Conservation (phyloP, 2,329 filamentous ascomycete species). For the Didymella pinodella region DNA sequence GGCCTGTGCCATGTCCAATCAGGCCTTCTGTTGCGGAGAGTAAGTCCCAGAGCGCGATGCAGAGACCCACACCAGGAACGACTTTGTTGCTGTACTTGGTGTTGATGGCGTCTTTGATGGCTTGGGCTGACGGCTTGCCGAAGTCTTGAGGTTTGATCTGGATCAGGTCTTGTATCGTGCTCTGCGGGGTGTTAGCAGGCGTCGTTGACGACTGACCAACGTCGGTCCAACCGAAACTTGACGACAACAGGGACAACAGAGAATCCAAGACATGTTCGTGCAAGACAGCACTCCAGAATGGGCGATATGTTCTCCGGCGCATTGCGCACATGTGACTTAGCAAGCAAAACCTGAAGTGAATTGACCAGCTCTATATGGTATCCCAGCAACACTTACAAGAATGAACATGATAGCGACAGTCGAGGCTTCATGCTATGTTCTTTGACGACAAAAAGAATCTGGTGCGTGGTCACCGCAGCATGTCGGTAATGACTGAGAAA, state of each 20-base stretch:
- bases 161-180: constrained; percentile 91
- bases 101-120: constrained; percentile 97
- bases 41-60: constrained; percentile 91
- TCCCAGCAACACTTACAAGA: constrained; percentile 41
- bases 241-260: neutral
- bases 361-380: neutral
- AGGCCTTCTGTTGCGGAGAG: constrained; percentile 89
- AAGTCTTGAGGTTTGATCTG: constrained; percentile 92
- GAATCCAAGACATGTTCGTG: too few species aligned
- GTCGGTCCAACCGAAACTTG: neutral
- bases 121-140: constrained; percentile 78
- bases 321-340: constrained; percentile 3
- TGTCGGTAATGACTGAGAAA: constrained; percentile 18
- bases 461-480: constrained; percentile 25
- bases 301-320: neutral
- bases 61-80: constrained; percentile 95
- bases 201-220: neutral
- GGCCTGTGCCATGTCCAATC: constrained; percentile 89
- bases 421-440: constrained; percentile 39
- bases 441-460: constrained; percentile 7
- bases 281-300: neutral
- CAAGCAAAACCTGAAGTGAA: neutral
- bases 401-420: constrained; percentile 47
- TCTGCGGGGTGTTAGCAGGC: constrained; percentile 61
- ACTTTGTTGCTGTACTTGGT: constrained; percentile 95